phyloP scores from a whole-genome alignment of 306 rosid genomes.

The Rubus parviflorus region DNA sequence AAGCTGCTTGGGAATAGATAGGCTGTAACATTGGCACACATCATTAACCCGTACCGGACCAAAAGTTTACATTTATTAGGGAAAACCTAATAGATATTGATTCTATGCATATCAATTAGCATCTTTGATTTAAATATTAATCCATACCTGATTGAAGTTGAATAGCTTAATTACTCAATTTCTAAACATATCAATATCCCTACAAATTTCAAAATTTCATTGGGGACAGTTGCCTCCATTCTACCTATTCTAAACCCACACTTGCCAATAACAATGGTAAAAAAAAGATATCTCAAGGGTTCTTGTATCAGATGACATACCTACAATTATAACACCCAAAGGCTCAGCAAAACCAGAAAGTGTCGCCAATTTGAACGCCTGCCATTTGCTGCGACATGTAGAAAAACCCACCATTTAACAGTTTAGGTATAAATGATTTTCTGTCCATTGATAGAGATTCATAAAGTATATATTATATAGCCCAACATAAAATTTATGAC shows the following conservation, averaged over 20 bases:
- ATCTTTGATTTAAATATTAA: too few species aligned
- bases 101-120: background rate
- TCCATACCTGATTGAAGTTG: background rate
- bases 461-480: background rate
- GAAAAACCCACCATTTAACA: slow-evolving; percentile 14
- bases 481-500: background rate
- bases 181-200: background rate
- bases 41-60: slow-evolving; percentile 6
- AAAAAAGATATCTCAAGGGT: background rate
- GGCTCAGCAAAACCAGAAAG: slow-evolving; percentile 99
- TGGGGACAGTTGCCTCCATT: background rate
- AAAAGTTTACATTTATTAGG: background rate
- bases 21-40: slow-evolving; percentile 46
- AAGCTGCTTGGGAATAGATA: slow-evolving; percentile 90
- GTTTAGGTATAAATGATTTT: slow-evolving; percentile 21
- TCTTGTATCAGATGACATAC: slow-evolving; percentile 41
- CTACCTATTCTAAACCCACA: background rate
- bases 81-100: background rate
- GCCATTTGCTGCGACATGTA: slow-evolving; percentile 74
- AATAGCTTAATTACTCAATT: background rate
- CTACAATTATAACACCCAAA: slow-evolving; percentile 88
- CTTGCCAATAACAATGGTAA: background rate
- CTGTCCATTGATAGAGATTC: slow-evolving; percentile 22
- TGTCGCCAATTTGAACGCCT: slow-evolving; percentile 95
- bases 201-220: background rate